A percentile compares a stretch with the other conserved stretches of the same genome.
Conservation (phyloP, 495 filamentous ascomycete genomes). For the Penicillium lividum region DNA sequence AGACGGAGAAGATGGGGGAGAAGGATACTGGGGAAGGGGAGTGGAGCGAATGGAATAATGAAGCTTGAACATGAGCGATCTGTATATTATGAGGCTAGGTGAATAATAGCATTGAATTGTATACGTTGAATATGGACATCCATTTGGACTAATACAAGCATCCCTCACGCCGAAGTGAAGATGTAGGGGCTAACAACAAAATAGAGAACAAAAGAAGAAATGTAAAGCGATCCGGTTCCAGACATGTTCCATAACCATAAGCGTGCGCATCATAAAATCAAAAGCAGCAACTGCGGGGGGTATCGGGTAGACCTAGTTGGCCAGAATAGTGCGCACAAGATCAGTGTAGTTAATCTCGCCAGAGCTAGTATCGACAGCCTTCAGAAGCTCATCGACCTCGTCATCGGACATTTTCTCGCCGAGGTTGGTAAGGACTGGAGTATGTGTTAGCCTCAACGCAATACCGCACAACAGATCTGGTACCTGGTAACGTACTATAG, state of each 20-base stretch:
- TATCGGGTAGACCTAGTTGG: conserved; percentile 62
- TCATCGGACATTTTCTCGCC: conserved; percentile 99
- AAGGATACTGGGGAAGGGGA: conserved; percentile 30
- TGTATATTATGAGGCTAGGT: too few relatives aligned
- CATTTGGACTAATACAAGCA: conserved; percentile 1
- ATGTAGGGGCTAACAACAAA: neutral
- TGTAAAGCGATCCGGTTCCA: conserved; percentile 3
- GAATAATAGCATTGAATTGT: neutral
- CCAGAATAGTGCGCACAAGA: conserved; percentile 90
- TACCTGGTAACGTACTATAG: conserved; percentile 60
- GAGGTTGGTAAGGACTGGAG: conserved; percentile 82
- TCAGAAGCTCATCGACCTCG: conserved; percentile 96
- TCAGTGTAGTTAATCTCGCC: conserved; percentile 97
- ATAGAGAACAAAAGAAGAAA: conserved; percentile 5
- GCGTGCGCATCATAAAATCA: conserved; percentile 4
- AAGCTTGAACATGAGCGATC: neutral
- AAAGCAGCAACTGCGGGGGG: conserved; percentile 17
- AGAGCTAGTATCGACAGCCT: conserved; percentile 90
- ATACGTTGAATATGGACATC: conserved; percentile 6
- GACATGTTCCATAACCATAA: conserved; percentile 14
- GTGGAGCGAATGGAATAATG: conserved; percentile 33
- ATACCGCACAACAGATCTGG: neutral
- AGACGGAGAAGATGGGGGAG: conserved; percentile 46
- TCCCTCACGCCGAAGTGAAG: conserved; percentile 6
- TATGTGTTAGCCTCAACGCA: neutral